These are phyloP conservation scores for Tricladium varicosporioides DNA, from an alignment of 2,329 filamentous ascomycete genomes.

Conservation along the genomic window DNA sequence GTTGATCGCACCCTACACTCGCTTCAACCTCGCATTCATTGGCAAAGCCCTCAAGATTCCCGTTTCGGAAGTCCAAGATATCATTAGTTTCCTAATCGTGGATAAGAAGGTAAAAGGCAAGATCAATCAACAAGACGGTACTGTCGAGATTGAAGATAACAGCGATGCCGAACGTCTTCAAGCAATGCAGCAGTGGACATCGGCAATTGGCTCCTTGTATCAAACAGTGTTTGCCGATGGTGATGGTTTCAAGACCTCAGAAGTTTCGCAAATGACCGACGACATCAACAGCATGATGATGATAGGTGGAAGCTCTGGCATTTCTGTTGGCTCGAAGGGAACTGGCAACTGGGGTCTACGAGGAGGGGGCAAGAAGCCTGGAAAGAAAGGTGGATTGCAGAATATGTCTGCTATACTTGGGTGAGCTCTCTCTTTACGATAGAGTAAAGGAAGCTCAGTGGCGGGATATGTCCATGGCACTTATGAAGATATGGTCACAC, in stretches of 20 bases:
- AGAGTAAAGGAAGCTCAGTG: neutral
- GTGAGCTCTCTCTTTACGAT: neutral
- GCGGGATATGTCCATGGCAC: neutral
- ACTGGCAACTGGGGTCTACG: neutral
- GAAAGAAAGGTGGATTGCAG: slow-evolving; percentile 2
- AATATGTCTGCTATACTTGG: neutral
- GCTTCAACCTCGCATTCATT: slow-evolving; percentile 86
- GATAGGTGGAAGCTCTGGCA: neutral
- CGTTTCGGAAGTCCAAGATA: slow-evolving; percentile 85
- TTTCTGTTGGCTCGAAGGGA: too few relatives aligned
- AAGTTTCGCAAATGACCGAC: slow-evolving; percentile 24
- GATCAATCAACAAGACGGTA: slow-evolving; percentile 85
- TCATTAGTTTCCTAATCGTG: slow-evolving; percentile 90
- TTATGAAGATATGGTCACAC: slow-evolving; percentile 11
- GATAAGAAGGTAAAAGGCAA: slow-evolving; percentile 83
- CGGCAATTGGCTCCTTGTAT: slow-evolving; percentile 68
- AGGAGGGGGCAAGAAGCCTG: slow-evolving; percentile 10
- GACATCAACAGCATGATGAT: slow-evolving; percentile 3
- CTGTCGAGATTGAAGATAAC: slow-evolving; percentile 73
- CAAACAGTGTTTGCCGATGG: slow-evolving; percentile 72
- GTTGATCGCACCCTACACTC: slow-evolving; percentile 90
- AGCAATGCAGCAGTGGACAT: slow-evolving; percentile 71
- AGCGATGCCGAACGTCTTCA: slow-evolving; percentile 72
- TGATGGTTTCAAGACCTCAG: slow-evolving; percentile 58
- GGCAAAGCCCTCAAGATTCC: slow-evolving; percentile 85